A percentile compares a stretch with the other conserved stretches of the same genome.
phyloP scores from a whole-genome alignment of 495 filamentous ascomycete species.

The Gamarada debralockiae region DNA sequence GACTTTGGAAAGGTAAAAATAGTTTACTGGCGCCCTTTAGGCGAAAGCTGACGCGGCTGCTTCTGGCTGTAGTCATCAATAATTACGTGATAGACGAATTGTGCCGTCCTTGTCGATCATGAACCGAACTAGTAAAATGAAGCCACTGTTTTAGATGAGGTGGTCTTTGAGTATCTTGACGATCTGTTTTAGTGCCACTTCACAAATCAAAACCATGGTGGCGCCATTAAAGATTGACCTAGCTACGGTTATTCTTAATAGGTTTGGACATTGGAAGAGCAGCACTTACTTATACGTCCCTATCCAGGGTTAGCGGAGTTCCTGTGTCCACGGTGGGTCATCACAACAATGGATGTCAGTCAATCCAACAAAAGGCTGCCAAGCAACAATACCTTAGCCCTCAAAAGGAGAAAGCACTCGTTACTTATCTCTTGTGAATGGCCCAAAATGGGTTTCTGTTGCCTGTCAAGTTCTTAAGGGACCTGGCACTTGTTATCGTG shows the following conservation, averaged over 20 bases:
- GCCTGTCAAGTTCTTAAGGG: conserved; percentile 8
- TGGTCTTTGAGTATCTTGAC: not conserved
- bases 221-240: not conserved
- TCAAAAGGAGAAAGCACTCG: conserved; percentile 10
- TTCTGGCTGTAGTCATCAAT: too few relatives aligned
- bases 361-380: conserved; percentile 5
- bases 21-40: not conserved
- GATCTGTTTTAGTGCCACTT: not conserved
- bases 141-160: not conserved
- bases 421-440: conserved; percentile 7
- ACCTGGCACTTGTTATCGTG: conserved; percentile 7
- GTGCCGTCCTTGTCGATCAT: too few relatives aligned
- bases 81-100: not conserved
- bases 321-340: conserved; percentile 1
- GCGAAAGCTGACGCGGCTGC: not conserved
- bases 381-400: conserved; percentile 10
- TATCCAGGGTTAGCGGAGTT: not conserved
- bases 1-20: not conserved
- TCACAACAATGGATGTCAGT: not conserved
- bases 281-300: not conserved
- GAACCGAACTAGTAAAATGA: not conserved
- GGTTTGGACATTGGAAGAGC: not conserved
- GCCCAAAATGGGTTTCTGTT: conserved; percentile 8
- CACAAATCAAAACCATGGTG: not conserved
- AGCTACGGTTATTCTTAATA: conserved; percentile 1